phyloP scores from a whole-genome alignment of 495 filamentous ascomycete species.

The Penicillium manginii region DNA sequence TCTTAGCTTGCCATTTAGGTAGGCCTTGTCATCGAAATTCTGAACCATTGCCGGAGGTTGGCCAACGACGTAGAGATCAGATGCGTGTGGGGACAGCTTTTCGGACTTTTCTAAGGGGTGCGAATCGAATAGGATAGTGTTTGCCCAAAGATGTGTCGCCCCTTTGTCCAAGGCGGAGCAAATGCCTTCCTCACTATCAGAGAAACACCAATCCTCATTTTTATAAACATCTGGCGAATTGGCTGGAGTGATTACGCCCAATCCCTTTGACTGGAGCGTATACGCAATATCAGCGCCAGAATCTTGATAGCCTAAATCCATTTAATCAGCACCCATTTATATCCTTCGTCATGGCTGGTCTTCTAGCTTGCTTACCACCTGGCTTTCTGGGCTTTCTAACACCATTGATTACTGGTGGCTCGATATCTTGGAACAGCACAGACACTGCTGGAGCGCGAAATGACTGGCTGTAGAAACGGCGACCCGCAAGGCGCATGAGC shows the following conservation, averaged over 20 bases:
- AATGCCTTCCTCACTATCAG: slow-evolving; percentile 43
- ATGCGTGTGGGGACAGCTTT: slow-evolving; percentile 1
- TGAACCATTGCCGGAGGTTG: slow-evolving; percentile 43
- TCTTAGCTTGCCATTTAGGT: slow-evolving; percentile 37
- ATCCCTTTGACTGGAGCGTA: slow-evolving; percentile 25
- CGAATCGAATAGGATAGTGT: slow-evolving; percentile 40
- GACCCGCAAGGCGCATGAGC: no score
- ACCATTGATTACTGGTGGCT: slow-evolving; percentile 30
- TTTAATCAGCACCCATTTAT: no score
- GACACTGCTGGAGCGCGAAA: no score
- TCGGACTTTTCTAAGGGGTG: slow-evolving; percentile 37
- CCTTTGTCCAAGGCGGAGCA: slow-evolving; percentile 33
- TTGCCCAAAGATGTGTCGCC: slow-evolving; percentile 45
- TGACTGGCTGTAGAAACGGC: no score
- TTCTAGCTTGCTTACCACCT: no score
- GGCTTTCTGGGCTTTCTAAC: slow-evolving; percentile 31
- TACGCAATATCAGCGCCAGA: slow-evolving; percentile 43
- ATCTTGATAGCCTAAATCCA: slow-evolving; percentile 39
- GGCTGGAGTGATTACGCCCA: slow-evolving; percentile 17
- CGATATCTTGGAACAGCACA: neutral
- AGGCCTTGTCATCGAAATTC: slow-evolving; percentile 44
- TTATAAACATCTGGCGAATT: slow-evolving; percentile 12
- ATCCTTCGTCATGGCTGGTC: no score
- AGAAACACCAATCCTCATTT: slow-evolving; percentile 39
- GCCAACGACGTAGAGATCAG: slow-evolving; percentile 26